phyloP scores from a whole-genome alignment of 306 rosid genomes.

The Glycine tomentella region DNA sequence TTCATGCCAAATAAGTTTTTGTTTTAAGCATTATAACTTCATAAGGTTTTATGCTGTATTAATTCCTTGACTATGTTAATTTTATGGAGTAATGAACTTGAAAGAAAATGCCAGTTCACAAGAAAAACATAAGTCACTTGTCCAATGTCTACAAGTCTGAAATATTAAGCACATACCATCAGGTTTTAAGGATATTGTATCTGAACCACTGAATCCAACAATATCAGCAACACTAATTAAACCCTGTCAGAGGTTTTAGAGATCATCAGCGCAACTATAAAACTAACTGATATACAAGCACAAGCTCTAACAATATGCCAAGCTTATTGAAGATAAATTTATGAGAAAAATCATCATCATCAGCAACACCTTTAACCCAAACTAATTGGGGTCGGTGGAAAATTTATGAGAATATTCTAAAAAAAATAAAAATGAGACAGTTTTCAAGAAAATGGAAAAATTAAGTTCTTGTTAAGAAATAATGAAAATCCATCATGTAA shows the following conservation, averaged over 20 bases:
- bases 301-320: background rate
- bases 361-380: no score
- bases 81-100: constrained; percentile 1
- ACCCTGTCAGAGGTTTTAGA: constrained; percentile 66
- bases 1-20: constrained; percentile 32
- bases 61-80: constrained; percentile 1
- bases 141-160: constrained; percentile 32
- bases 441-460: constrained; percentile 1
- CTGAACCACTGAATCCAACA: constrained; percentile 77
- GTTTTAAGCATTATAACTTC: constrained; percentile 3
- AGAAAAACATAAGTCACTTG: background rate
- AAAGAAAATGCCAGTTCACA: constrained; percentile 24
- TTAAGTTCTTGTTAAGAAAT: background rate
- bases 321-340: constrained; percentile 29
- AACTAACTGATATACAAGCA: constrained; percentile 14
- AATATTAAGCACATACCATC: constrained; percentile 65
- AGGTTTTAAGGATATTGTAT: constrained; percentile 69
- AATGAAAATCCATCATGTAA: constrained; percentile 8
- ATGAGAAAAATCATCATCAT: background rate
- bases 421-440: background rate
- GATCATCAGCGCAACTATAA: constrained; percentile 43
- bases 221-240: constrained; percentile 89
- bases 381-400: background rate
- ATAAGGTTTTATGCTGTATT: constrained; percentile 14
- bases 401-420: constrained; percentile 26